phyloP scores from a whole-genome alignment of 495 filamentous ascomycete genomes.

The Chlorociboria aeruginascens region DNA sequence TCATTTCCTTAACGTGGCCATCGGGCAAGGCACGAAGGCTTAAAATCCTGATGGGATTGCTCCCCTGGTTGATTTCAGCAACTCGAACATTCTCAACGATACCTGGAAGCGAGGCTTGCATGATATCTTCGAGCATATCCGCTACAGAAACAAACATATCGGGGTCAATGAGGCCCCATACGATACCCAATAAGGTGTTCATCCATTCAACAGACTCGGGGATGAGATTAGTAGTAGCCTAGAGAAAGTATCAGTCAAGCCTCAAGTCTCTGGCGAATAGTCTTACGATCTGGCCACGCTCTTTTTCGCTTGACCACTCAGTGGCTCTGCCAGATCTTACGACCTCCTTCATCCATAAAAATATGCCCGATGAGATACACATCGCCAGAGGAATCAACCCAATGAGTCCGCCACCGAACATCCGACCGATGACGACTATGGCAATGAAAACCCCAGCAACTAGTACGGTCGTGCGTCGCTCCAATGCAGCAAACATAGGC shows the following conservation, averaged over 20 bases:
- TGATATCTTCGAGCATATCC: constrained; percentile 77
- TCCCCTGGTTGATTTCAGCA: constrained; percentile 91
- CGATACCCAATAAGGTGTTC: constrained; percentile 68
- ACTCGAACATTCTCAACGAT: constrained; percentile 90
- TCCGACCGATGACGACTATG: constrained; percentile 65
- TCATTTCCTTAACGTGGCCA: constrained; percentile 63
- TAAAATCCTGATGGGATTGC: constrained; percentile 80
- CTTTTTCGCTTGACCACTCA: constrained; percentile 83
- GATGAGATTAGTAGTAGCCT: constrained; percentile 64
- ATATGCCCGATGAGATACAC: constrained; percentile 63
- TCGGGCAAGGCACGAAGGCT: constrained; percentile 83
- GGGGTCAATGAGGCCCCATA: constrained; percentile 86
- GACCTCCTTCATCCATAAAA: constrained; percentile 80
- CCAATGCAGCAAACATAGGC: constrained; percentile 68
- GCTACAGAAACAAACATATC: constrained; percentile 71
- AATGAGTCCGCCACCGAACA: constrained; percentile 65
- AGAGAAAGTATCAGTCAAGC: not conserved
- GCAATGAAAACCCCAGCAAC: constrained; percentile 55
- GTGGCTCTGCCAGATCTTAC: constrained; percentile 66
- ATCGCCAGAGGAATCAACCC: constrained; percentile 60
- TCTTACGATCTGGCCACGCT: constrained; percentile 62
- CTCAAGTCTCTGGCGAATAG: constrained; percentile 14
- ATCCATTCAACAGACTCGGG: constrained; percentile 94
- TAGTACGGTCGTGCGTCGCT: constrained; percentile 55
- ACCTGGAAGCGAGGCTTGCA: constrained; percentile 86